Conservation (phyloP, 2,329 filamentous ascomycete genomes). For the Didymella segeticola region DNA sequence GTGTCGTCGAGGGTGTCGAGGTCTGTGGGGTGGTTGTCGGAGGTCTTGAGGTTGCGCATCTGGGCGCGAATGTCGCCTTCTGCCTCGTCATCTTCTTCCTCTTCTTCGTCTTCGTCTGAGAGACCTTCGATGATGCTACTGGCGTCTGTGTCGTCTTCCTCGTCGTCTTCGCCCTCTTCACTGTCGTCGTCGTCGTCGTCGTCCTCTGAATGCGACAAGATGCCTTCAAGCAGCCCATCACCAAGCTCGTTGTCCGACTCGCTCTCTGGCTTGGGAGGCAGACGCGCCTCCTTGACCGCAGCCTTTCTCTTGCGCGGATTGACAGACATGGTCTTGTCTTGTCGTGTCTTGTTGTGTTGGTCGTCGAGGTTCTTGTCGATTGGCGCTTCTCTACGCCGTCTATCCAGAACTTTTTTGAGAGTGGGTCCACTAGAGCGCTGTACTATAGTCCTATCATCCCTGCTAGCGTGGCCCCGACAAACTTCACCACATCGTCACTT, state of each 20-base stretch:
- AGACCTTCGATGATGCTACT: constrained; percentile 44
- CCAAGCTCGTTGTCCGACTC: constrained; percentile 46
- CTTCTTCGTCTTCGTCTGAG: constrained; percentile 41
- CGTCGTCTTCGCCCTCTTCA: constrained; percentile 29
- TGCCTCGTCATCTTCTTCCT: constrained; percentile 46
- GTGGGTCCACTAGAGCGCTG: not conserved
- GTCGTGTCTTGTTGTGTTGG: constrained; percentile 1
- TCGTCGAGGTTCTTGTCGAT: not conserved
- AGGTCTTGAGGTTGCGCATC: constrained; percentile 52
- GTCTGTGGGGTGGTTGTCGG: constrained; percentile 28
- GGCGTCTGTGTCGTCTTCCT: constrained; percentile 35
- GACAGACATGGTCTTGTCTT: constrained; percentile 50
- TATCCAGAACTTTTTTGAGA: constrained; percentile 29
- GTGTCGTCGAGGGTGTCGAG: constrained; percentile 20
- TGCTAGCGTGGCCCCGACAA: no score
- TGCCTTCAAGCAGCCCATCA: constrained; percentile 51
- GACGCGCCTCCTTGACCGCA: constrained; percentile 45
- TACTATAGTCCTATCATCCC: no score
- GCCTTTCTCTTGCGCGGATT: constrained; percentile 60
- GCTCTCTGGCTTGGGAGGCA: constrained; percentile 32
- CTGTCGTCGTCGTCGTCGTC: constrained; percentile 41
- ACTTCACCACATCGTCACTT: no score
- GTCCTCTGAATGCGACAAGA: constrained; percentile 52
- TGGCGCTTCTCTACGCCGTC: constrained; percentile 1
- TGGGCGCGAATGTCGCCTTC: constrained; percentile 54